phyloP scores from a whole-genome alignment of 345 rosid genomes.

The Carallia pectinifolia region DNA sequence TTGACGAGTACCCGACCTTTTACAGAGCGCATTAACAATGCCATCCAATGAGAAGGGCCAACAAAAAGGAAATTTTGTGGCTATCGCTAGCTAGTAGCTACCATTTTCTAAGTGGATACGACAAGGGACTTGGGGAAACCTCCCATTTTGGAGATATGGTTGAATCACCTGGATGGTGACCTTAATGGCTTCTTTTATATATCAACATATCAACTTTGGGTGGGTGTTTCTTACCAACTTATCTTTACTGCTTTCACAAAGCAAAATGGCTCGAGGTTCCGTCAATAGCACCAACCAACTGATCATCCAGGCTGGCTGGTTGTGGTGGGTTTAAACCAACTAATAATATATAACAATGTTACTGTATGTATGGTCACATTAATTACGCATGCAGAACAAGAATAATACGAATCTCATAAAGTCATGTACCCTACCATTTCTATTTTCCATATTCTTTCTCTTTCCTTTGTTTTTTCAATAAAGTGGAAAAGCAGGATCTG shows the following conservation, averaged over 20 bases:
- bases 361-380: slow-evolving; percentile 14
- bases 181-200: slow-evolving; percentile 39
- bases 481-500: background rate
- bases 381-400: slow-evolving; percentile 2
- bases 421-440: slow-evolving; percentile 19
- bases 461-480: background rate
- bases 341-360: background rate
- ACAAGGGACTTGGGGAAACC: slow-evolving; percentile 7
- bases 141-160: slow-evolving; percentile 28
- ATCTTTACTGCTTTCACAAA: background rate
- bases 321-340: slow-evolving; percentile 2
- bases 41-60: slow-evolving; percentile 1
- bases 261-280: slow-evolving; percentile 9
- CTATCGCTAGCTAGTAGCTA: background rate
- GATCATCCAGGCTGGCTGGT: slow-evolving; percentile 8
- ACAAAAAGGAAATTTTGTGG: slow-evolving; percentile 1
- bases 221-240: background rate
- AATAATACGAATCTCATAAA: slow-evolving; percentile 21
- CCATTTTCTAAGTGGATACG: slow-evolving; percentile 32
- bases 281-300: background rate
- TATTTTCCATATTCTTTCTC: background rate
- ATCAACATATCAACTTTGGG: slow-evolving; percentile 12
- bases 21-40: slow-evolving; percentile 26
- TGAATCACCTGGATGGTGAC: slow-evolving; percentile 65
- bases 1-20: slow-evolving; percentile 43